Conservation (phyloP, 2,329 filamentous ascomycete species). For the Aureobasidium melanogenum region DNA sequence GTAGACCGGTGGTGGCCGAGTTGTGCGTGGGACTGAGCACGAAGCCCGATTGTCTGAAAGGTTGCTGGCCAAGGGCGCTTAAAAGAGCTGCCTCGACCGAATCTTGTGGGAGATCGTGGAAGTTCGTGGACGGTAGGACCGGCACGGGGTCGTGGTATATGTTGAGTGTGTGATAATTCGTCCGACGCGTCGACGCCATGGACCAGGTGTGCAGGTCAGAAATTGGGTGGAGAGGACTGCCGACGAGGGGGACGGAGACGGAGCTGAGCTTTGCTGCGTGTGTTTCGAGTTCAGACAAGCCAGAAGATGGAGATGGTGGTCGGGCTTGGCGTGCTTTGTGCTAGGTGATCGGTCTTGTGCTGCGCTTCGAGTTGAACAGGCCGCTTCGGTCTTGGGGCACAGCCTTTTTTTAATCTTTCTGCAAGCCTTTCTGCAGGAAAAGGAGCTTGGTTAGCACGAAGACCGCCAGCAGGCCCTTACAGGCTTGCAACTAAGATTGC, state of each 20-base stretch:
- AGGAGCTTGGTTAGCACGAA: conserved; percentile 9
- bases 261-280: not conserved
- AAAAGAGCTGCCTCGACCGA: conserved; percentile 45
- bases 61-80: conserved; percentile 32
- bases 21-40: conserved; percentile 54
- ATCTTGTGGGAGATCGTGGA: conserved; percentile 23
- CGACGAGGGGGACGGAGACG: not conserved
- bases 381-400: conserved; percentile 1
- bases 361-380: conserved; percentile 3
- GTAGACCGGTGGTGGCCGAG: conserved; percentile 53
- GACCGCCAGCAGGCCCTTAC: conserved; percentile 9
- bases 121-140: conserved; percentile 26
- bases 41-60: conserved; percentile 48
- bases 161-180: conserved; percentile 43
- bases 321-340: conserved; percentile 6
- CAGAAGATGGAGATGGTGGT: conserved; percentile 5
- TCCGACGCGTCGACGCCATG: conserved; percentile 50
- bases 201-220: conserved; percentile 4
- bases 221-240: not conserved
- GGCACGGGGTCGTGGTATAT: conserved; percentile 48
- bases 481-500: conserved; percentile 11
- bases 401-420: conserved; percentile 12
- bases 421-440: conserved; percentile 11
- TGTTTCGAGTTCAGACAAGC: conserved; percentile 1
- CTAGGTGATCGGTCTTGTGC: conserved; percentile 4